These are phyloP conservation scores for Arabidopsis hybrid DNA, from an alignment of 441 rosid species.

Conservation along the genomic window DNA sequence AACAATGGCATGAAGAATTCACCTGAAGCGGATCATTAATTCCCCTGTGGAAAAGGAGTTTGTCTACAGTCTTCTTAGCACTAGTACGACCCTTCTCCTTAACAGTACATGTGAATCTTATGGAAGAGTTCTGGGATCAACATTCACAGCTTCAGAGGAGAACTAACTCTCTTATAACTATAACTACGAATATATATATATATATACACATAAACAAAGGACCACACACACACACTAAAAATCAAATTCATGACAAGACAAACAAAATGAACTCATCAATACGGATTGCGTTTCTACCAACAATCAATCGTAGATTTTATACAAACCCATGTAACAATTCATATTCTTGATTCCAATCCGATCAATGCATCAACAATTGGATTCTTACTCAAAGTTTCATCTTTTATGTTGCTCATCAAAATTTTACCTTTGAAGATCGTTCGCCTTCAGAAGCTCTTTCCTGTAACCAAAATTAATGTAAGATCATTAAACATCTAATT, in stretches of 20 bases:
- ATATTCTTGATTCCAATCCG: background rate
- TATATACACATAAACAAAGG: background rate
- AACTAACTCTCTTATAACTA: slow-evolving; percentile 23
- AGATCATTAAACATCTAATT: slow-evolving; percentile 1
- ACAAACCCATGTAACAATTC: background rate
- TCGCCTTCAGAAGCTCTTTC: slow-evolving; percentile 16
- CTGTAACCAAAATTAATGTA: background rate
- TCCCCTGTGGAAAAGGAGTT: slow-evolving; percentile 41
- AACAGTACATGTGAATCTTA: slow-evolving; percentile 41
- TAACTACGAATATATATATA: background rate
- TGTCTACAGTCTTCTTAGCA: slow-evolving; percentile 40
- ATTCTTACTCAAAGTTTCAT: background rate
- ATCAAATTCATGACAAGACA: background rate
- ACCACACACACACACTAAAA: background rate
- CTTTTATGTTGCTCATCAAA: background rate
- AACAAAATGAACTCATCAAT: background rate
- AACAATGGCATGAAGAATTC: background rate
- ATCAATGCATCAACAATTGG: slow-evolving; percentile 5
- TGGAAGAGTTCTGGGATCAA: slow-evolving; percentile 41
- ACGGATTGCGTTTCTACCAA: background rate
- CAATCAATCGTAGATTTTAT: background rate
- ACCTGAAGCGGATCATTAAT: slow-evolving; percentile 37
- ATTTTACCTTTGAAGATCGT: slow-evolving; percentile 38
- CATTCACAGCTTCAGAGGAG: slow-evolving; percentile 39
- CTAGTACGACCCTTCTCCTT: slow-evolving; percentile 43